Evolutionary conservation across 768 basidiomycete genomes (phyloP).

Genomic region (Lentinula raphanica): DNA sequence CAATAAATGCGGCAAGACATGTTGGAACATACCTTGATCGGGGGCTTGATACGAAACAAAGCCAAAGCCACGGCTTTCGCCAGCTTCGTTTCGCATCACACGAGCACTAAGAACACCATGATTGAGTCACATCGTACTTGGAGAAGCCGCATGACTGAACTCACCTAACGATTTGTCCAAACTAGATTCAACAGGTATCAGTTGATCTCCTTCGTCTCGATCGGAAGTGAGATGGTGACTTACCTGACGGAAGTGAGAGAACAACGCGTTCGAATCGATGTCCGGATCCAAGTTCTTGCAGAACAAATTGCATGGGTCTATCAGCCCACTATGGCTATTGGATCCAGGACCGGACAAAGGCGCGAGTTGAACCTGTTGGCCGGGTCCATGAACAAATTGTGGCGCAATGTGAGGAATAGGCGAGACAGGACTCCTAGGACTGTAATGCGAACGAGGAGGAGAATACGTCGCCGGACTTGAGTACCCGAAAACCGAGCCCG

Average conservation of each 20-base stretch:
- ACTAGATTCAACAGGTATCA: conserved; percentile 35
- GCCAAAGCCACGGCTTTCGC: conserved; percentile 83
- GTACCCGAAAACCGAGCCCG: conserved; percentile 59
- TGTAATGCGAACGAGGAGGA: conserved; percentile 52
- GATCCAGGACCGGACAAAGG: conserved; percentile 73
- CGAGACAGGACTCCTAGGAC: conserved; percentile 33
- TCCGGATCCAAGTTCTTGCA: conserved; percentile 86
- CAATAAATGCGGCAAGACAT: not conserved
- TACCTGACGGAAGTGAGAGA: conserved; percentile 78
- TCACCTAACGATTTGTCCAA: conserved; percentile 86
- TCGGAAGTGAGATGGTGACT: conserved; percentile 14
- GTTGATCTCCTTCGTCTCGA: conserved; percentile 10
- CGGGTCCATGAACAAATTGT: conserved; percentile 78
- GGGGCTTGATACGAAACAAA: conserved; percentile 86
- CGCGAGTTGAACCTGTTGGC: conserved; percentile 84
- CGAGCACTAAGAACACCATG: conserved; percentile 67
- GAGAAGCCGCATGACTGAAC: not conserved
- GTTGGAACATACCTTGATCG: conserved; percentile 58
- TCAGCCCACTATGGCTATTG: conserved; percentile 77
- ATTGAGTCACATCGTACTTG: not conserved
- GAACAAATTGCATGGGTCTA: conserved; percentile 88
- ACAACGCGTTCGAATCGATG: conserved; percentile 81
- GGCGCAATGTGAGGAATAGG: conserved; percentile 24
- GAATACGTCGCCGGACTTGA: conserved; percentile 61
- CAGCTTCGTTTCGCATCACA: conserved; percentile 83